Conservation (phyloP, 768 basidiomycete genomes). For the Serendipita vermifera region DNA sequence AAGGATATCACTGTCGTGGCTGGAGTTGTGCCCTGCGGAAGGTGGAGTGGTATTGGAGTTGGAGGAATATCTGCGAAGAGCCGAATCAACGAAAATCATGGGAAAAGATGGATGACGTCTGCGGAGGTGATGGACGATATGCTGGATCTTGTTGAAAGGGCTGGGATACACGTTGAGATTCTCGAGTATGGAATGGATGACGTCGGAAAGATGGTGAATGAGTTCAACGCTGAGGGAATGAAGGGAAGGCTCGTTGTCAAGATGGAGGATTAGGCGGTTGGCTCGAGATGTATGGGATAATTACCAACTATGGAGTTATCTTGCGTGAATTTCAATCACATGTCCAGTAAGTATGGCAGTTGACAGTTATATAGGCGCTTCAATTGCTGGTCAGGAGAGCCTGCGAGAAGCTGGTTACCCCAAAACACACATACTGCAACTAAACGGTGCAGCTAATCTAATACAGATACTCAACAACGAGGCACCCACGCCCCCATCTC, state of each 20-base stretch:
- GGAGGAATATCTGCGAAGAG: not conserved
- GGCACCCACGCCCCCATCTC: too few relatives aligned
- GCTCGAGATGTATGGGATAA: too few relatives aligned
- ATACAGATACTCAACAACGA: too few relatives aligned
- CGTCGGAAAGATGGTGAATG: not conserved
- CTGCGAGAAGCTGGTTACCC: too few relatives aligned
- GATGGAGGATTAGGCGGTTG: not conserved
- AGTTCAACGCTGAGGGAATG: constrained; percentile 2
- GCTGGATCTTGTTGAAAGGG: not conserved
- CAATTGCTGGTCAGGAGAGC: too few relatives aligned
- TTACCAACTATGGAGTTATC: too few relatives aligned
- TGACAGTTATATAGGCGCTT: too few relatives aligned
- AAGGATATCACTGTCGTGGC: constrained; percentile 7
- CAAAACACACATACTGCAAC: too few relatives aligned
- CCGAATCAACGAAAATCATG: not conserved
- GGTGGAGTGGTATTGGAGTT: not conserved
- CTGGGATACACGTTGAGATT: constrained; percentile 5
- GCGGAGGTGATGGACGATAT: not conserved
- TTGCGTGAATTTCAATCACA: too few relatives aligned
- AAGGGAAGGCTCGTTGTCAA: constrained; percentile 9
- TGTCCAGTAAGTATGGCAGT: too few relatives aligned
- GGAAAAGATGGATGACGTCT: not conserved
- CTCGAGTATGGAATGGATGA: not conserved
- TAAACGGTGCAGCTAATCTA: too few relatives aligned
- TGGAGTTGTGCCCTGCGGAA: too few relatives aligned